Evolutionary conservation across 371 early-diverging fungal genomes (phyloP).

Genomic region (Funneliformis caledonium): DNA sequence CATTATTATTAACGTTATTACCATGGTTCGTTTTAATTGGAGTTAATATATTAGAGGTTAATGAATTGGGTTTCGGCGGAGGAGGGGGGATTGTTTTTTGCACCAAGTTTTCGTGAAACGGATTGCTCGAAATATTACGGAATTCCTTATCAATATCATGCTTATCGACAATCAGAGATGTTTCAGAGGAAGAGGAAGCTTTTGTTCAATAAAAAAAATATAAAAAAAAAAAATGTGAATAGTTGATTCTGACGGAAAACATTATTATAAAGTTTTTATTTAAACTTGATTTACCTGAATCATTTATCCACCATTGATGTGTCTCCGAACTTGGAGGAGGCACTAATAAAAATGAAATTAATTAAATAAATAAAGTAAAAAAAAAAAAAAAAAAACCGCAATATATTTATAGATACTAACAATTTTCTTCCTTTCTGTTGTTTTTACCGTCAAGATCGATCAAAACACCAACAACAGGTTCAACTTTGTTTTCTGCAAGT

Average conservation of each 20-base stretch:
- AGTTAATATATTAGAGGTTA: not conserved
- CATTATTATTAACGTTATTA: not conserved
- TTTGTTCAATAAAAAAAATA: not conserved
- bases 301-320: slow-evolving; percentile 50
- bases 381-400: not conserved
- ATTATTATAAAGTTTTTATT: not conserved
- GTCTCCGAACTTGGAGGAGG: slow-evolving; percentile 47
- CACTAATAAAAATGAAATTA: slow-evolving; percentile 18
- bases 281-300: slow-evolving; percentile 33
- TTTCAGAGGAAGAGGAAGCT: not conserved
- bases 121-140: slow-evolving; percentile 3
- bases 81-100: not conserved
- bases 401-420: not conserved
- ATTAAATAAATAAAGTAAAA: not conserved
- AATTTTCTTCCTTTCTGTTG: not conserved
- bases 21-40: not conserved
- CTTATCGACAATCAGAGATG: not conserved
- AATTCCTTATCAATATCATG: not conserved
- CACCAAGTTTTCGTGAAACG: not conserved
- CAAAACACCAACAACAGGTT: slow-evolving; percentile 11
- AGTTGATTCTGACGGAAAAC: not conserved
- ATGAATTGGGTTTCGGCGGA: not conserved
- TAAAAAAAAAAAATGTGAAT: not conserved
- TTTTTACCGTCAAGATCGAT: slow-evolving; percentile 29
- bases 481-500: not conserved